Conservation (phyloP, 2,329 filamentous ascomycete species). For the Nothopassalora personata region DNA sequence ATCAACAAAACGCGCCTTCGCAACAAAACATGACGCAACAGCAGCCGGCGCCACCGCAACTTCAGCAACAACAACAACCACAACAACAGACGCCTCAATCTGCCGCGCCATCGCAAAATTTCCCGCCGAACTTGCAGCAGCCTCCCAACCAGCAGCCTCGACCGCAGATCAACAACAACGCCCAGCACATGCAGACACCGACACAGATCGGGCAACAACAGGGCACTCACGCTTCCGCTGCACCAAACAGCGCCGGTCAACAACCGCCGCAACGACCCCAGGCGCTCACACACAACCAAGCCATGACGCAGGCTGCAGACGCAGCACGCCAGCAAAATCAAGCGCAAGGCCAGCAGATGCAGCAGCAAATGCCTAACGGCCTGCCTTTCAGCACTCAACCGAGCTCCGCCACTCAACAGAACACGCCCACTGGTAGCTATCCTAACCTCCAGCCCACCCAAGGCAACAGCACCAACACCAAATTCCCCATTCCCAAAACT, state of each 20-base stretch:
- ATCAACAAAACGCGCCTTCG: slow-evolving; percentile 18
- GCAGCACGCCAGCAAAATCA: slow-evolving; percentile 14
- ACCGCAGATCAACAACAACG: slow-evolving; percentile 16
- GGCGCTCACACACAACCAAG: slow-evolving; percentile 41
- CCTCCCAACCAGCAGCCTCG: slow-evolving; percentile 15
- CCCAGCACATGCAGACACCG: slow-evolving; percentile 21
- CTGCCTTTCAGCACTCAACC: slow-evolving; percentile 20
- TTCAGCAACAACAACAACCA: slow-evolving; percentile 12
- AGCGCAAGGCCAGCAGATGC: slow-evolving; percentile 16
- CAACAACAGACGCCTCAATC: slow-evolving; percentile 31
- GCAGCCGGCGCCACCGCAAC: slow-evolving; percentile 23
- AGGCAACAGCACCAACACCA: slow-evolving; percentile 46
- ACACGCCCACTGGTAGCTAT: slow-evolving; percentile 19
- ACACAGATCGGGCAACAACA: slow-evolving; percentile 18
- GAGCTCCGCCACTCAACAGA: slow-evolving; percentile 20
- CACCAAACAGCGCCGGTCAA: slow-evolving; percentile 17
- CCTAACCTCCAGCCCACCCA: slow-evolving; percentile 23
- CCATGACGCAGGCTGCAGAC: slow-evolving; percentile 37
- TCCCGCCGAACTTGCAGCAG: slow-evolving; percentile 28
- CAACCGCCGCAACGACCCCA: slow-evolving; percentile 26
- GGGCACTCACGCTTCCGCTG: slow-evolving; percentile 15
- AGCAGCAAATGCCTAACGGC: slow-evolving; percentile 23
- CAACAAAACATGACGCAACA: slow-evolving; percentile 23
- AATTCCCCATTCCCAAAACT: slow-evolving; percentile 78
- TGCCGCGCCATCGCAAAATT: slow-evolving; percentile 18